These are phyloP conservation scores for Epichloe elymi DNA, from an alignment of 2,329 filamentous ascomycete species.

Conservation along the genomic window DNA sequence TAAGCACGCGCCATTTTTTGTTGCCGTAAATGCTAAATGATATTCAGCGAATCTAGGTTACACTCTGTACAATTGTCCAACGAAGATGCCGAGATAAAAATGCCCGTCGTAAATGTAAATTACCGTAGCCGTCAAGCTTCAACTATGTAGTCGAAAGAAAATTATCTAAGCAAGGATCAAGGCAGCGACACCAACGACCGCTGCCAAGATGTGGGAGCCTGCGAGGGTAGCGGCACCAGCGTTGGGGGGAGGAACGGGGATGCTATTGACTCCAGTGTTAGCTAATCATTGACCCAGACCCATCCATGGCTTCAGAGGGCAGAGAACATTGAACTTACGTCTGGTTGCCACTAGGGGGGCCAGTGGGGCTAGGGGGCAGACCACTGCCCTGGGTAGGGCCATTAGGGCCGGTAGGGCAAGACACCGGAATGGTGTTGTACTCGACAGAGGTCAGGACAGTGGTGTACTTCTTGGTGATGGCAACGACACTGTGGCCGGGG, in stretches of 20 bases:
- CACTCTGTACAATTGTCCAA: no score
- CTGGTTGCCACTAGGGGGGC: constrained; percentile 23
- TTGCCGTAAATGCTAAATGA: constrained; percentile 13
- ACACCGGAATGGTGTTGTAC: constrained; percentile 34
- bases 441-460: constrained; percentile 41
- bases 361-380: constrained; percentile 25
- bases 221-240: constrained; percentile 40
- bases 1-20: not conserved
- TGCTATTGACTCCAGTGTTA: constrained; percentile 4
- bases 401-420: constrained; percentile 26
- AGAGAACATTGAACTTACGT: constrained; percentile 8
- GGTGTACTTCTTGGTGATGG: constrained; percentile 43
- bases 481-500: constrained; percentile 30
- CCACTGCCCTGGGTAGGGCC: constrained; percentile 11
- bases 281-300: not conserved
- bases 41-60: no score
- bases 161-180: constrained; percentile 39
- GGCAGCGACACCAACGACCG: constrained; percentile 39
- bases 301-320: no score
- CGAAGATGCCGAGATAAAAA: constrained; percentile 10
- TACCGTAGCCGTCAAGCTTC: constrained; percentile 28
- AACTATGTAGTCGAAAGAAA: constrained; percentile 22
- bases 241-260: constrained; percentile 25
- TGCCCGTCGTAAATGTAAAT: constrained; percentile 18
- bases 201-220: constrained; percentile 41